Evolutionary conservation across 2,329 filamentous ascomycete genomes (phyloP).

Genomic region (Talaromyces atroroseus): DNA sequence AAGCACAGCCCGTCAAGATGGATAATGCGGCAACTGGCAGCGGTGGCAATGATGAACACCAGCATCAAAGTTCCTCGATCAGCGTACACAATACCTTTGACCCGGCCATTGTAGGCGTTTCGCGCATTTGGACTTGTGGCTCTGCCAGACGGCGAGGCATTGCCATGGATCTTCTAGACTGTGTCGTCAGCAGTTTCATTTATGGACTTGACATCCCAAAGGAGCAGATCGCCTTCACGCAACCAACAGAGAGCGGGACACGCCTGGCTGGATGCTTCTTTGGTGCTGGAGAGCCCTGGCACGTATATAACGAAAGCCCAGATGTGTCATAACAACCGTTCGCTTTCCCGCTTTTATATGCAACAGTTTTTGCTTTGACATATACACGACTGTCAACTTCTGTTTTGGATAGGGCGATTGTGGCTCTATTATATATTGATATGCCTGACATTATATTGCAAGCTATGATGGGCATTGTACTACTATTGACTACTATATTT

Average conservation of each 20-base stretch:
- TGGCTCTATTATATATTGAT: background rate
- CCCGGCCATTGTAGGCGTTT: slow-evolving; percentile 55
- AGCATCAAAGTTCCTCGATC: slow-evolving; percentile 37
- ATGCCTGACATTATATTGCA: background rate
- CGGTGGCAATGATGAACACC: slow-evolving; percentile 3
- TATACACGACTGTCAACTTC: background rate
- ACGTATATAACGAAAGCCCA: slow-evolving; percentile 51
- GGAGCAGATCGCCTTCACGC: slow-evolving; percentile 57
- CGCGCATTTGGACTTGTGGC: slow-evolving; percentile 60
- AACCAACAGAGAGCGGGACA: slow-evolving; percentile 59
- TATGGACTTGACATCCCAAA: slow-evolving; percentile 52
- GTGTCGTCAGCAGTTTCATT: slow-evolving; percentile 51
- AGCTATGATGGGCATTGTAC: slow-evolving; percentile 3
- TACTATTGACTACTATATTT: slow-evolving; percentile 2
- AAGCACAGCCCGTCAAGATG: slow-evolving; percentile 48
- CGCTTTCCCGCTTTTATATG: background rate
- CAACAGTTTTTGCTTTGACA: background rate
- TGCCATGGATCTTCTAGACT: slow-evolving; percentile 53
- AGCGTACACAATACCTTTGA: slow-evolving; percentile 39
- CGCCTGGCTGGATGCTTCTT: slow-evolving; percentile 55
- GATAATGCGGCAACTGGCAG: slow-evolving; percentile 17
- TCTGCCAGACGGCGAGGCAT: slow-evolving; percentile 53
- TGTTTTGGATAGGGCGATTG: background rate
- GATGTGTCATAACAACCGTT: background rate
- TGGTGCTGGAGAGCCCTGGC: slow-evolving; percentile 51